These are phyloP conservation scores for Rhodotorula babjevae DNA, from an alignment of 768 basidiomycete species.

Conservation along the genomic window DNA sequence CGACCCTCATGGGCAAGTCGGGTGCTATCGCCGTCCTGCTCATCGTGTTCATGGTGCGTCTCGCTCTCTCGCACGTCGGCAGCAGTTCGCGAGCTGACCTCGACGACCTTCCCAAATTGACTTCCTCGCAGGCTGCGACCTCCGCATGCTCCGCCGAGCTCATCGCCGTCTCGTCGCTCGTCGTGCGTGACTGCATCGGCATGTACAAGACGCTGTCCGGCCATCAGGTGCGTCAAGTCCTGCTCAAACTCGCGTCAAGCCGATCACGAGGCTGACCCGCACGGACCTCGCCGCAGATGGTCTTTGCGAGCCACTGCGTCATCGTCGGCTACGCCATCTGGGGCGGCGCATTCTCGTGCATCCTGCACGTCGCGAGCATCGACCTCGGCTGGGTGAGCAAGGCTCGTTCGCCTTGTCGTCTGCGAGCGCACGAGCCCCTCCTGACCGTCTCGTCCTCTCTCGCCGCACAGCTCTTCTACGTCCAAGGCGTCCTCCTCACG, in stretches of 20 bases:
- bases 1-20: conserved; percentile 69
- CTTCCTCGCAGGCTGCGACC: conserved; percentile 33
- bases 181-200: conserved; percentile 84
- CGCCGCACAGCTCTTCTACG: conserved; percentile 8
- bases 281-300: not conserved
- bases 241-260: conserved; percentile 52
- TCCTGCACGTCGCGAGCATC: conserved; percentile 16
- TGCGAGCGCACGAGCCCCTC: no score
- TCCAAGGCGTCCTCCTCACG: conserved; percentile 22
- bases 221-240: conserved; percentile 47
- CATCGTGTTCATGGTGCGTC: conserved; percentile 62
- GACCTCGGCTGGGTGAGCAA: conserved; percentile 9
- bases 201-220: conserved; percentile 78
- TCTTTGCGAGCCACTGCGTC: conserved; percentile 7
- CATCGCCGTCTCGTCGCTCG: conserved; percentile 76
- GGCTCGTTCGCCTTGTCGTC: no score
- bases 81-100: no score
- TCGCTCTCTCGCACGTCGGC: no score
- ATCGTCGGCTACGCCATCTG: conserved; percentile 18
- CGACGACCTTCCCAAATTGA: not conserved
- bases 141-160: conserved; percentile 80
- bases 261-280: not conserved
- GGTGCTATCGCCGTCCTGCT: conserved; percentile 75
- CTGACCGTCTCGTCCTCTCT: not conserved
- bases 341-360: conserved; percentile 17